These are phyloP conservation scores for Komagataella kurtzmanii DNA, from an alignment of 805 yeast species.

Conservation along the genomic window DNA sequence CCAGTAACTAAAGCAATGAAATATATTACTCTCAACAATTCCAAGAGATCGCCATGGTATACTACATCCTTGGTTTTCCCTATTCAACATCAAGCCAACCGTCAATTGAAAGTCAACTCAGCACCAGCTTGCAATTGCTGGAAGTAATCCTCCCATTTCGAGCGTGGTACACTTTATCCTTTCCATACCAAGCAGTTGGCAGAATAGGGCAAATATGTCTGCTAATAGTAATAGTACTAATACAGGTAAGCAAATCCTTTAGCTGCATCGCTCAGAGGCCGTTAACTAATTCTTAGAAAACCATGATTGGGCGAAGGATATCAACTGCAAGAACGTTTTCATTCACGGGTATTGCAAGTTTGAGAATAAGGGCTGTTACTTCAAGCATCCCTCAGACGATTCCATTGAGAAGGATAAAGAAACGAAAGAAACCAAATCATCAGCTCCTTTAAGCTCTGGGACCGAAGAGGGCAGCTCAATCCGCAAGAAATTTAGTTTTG, in stretches of 20 bases:
- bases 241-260: background rate
- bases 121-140: background rate
- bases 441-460: conserved; percentile 2
- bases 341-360: conserved; percentile 84
- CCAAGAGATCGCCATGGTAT: no score
- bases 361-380: conserved; percentile 79
- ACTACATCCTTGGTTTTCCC: no score
- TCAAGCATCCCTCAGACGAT: conserved; percentile 31
- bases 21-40: no score
- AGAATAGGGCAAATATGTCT: background rate
- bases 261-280: background rate
- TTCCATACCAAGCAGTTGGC: background rate
- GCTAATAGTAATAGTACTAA: background rate
- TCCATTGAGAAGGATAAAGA: conserved; percentile 1
- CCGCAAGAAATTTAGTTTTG: conserved; percentile 38
- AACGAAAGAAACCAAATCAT: background rate
- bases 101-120: no score
- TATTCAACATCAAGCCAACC: no score
- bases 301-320: conserved; percentile 51
- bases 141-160: background rate
- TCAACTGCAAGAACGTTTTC: conserved; percentile 72
- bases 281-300: conserved; percentile 10
- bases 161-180: background rate
- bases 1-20: no score
- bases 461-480: conserved; percentile 6